Conservation (phyloP, 768 basidiomycete species). For the Leccinum broughii region DNA sequence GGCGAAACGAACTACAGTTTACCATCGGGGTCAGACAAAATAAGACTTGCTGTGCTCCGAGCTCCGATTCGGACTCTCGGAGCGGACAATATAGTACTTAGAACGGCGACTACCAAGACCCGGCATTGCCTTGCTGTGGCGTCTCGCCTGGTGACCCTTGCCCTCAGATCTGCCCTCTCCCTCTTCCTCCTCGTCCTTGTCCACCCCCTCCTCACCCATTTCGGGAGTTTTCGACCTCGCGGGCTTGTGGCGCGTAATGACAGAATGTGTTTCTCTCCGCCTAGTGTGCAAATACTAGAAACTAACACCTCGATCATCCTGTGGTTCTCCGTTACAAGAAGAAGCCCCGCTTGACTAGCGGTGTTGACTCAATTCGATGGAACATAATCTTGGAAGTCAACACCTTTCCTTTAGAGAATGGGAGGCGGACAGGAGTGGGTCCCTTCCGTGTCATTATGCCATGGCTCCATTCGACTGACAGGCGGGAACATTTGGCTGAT, state of each 20-base stretch:
- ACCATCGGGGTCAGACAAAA: background rate
- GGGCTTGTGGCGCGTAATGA: background rate
- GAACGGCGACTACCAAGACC: background rate
- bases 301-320: no score
- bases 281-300: background rate
- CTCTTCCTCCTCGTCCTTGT: background rate
- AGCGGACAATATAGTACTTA: background rate
- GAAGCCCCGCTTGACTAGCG: background rate
- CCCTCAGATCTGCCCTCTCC: no score
- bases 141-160: no score
- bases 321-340: background rate
- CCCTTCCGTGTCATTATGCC: background rate
- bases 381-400: constrained; percentile 4
- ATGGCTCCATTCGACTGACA: background rate
- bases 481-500: background rate
- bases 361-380: background rate
- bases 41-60: background rate
- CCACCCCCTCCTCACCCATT: no score
- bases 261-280: background rate
- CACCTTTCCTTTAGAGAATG: constrained; percentile 8
- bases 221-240: background rate
- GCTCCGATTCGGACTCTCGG: no score
- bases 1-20: background rate
- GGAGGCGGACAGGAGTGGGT: background rate
- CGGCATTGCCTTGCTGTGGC: background rate